Percentiles rank a stretch among this genome's conserved stretches.
Conservation (phyloP, 768 basidiomycete genomes). For the Candolleomyces aberdarensis region DNA sequence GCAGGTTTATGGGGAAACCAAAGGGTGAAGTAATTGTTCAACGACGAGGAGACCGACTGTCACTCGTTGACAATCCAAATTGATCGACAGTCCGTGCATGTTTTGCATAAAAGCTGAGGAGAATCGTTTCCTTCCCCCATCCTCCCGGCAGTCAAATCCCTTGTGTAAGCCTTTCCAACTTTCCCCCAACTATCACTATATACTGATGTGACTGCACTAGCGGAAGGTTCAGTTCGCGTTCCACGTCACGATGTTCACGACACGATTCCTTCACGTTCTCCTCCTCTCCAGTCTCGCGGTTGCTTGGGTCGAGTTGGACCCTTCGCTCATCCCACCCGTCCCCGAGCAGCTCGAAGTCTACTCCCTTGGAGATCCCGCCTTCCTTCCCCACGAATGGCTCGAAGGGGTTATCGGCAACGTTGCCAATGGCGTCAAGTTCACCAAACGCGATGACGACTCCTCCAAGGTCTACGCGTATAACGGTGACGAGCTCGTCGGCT, state of each 20-base stretch:
- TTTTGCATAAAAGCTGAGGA: too few species aligned
- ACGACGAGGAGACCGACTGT: too few species aligned
- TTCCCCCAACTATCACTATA: too few species aligned
- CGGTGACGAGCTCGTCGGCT: constrained; percentile 5
- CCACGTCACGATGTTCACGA: neutral
- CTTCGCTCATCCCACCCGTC: neutral
- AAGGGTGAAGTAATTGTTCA: too few species aligned
- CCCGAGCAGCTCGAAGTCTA: neutral
- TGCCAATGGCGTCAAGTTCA: neutral
- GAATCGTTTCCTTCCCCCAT: too few species aligned
- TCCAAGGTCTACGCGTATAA: constrained; percentile 1
- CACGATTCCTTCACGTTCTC: neutral
- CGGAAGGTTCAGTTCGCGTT: neutral
- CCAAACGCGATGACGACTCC: neutral
- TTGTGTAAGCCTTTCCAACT: too few species aligned
- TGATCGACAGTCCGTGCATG: too few species aligned
- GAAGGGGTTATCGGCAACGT: neutral
- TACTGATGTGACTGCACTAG: neutral
- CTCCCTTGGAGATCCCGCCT: neutral
- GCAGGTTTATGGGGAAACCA: too few species aligned
- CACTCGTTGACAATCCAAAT: too few species aligned
- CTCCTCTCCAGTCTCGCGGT: neutral
- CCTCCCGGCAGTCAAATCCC: too few species aligned
- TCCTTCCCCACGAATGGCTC: neutral
- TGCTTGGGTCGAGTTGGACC: constrained; percentile 4